phyloP scores from a whole-genome alignment of 208 protist genomes.

The Leishmania aethiopica region DNA sequence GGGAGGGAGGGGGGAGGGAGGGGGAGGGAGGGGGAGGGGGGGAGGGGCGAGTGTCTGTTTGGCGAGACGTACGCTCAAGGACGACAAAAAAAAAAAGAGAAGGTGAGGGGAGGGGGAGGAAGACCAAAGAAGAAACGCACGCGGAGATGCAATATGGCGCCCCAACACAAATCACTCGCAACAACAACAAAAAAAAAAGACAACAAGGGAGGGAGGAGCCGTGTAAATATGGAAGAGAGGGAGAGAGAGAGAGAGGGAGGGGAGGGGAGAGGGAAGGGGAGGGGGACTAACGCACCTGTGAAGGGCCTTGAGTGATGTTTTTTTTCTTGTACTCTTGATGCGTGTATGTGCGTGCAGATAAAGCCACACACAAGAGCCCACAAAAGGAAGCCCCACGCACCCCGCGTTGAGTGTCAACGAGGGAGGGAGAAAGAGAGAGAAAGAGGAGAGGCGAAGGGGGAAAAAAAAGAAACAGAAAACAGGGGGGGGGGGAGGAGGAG shows the following conservation, averaged over 20 bases:
- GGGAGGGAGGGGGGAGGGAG: background rate
- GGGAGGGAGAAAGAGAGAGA: background rate
- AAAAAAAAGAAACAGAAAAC: background rate
- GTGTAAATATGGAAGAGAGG: background rate
- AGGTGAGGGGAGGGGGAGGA: background rate
- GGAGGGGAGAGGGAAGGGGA: background rate
- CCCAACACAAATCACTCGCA: background rate
- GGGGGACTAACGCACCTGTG: background rate
- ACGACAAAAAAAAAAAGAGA: background rate
- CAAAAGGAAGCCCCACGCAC: background rate
- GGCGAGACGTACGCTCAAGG: background rate
- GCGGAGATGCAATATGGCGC: background rate
- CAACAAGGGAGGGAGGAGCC: background rate
- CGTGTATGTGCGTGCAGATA: background rate
- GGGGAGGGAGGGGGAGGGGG: too few species aligned
- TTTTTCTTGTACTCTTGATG: background rate
- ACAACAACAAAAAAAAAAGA: background rate
- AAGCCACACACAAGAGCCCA: background rate
- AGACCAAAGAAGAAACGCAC: background rate
- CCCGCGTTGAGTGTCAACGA: background rate
- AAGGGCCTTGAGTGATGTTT: background rate
- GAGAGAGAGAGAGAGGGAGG: background rate
- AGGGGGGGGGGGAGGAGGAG: too few species aligned
- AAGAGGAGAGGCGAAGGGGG: background rate
- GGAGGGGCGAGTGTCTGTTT: background rate